phyloP scores from a whole-genome alignment of 2,329 filamentous ascomycete genomes.

The Monosporascus sp. region DNA sequence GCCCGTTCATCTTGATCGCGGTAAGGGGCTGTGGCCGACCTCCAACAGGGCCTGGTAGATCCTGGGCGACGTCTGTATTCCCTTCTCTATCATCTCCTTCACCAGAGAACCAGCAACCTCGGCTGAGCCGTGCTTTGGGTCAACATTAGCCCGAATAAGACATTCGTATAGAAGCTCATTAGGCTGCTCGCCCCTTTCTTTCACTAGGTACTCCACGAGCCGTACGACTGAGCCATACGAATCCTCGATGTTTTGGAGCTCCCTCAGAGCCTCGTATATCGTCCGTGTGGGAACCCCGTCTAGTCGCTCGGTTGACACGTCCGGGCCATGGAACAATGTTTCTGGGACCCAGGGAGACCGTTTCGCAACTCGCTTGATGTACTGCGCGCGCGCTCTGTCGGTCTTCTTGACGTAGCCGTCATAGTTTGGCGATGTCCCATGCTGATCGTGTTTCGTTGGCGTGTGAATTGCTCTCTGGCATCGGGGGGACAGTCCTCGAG shows the following conservation, averaged over 20 bases:
- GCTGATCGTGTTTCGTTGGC: neutral
- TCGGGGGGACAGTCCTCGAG: slow-evolving; percentile 4
- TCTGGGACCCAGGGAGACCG: slow-evolving; percentile 20
- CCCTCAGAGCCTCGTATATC: slow-evolving; percentile 45
- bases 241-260: slow-evolving; percentile 30
- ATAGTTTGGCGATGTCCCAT: neutral
- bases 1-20: neutral
- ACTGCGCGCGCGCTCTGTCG: slow-evolving; percentile 10
- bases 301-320: slow-evolving; percentile 14
- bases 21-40: slow-evolving; percentile 8
- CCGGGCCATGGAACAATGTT: slow-evolving; percentile 14
- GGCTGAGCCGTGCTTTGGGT: slow-evolving; percentile 59
- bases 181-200: slow-evolving; percentile 47
- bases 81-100: slow-evolving; percentile 61
- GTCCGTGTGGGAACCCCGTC: slow-evolving; percentile 26
- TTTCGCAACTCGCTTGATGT: slow-evolving; percentile 19
- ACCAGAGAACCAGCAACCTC: slow-evolving; percentile 59
- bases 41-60: slow-evolving; percentile 62
- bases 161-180: slow-evolving; percentile 64
- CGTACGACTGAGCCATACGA: slow-evolving; percentile 33
- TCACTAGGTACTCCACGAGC: slow-evolving; percentile 55
- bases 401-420: slow-evolving; percentile 1
- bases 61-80: slow-evolving; percentile 57
- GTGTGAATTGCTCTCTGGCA: slow-evolving; percentile 5
- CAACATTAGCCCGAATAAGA: slow-evolving; percentile 66